Conservation (phyloP, 1,139 yeast species). For the Geotrichum candidum region DNA sequence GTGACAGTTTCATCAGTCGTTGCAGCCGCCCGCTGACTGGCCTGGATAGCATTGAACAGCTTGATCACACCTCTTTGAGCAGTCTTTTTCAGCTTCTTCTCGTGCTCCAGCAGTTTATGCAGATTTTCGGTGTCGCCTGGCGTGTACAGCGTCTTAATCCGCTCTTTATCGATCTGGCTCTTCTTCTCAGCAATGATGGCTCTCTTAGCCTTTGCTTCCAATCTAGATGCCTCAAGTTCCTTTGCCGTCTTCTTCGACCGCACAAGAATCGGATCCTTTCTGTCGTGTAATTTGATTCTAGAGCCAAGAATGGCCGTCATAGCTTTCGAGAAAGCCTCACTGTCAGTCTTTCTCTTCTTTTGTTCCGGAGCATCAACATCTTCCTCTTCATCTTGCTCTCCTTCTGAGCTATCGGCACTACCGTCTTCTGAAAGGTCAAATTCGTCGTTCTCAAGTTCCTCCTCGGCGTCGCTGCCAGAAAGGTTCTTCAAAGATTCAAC, state of each 20-base stretch:
- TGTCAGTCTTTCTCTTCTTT: conserved; percentile 46
- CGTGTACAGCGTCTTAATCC: conserved; percentile 48
- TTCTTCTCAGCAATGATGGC: conserved; percentile 68
- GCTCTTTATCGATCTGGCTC: conserved; percentile 56
- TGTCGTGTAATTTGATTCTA: conserved; percentile 77
- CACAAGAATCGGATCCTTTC: conserved; percentile 85
- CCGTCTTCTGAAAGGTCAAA: conserved; percentile 19
- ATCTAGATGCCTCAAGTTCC: conserved; percentile 70
- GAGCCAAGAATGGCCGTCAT: conserved; percentile 80
- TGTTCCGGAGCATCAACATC: conserved; percentile 24
- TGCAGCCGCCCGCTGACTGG: conserved; percentile 55
- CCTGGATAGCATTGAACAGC: conserved; percentile 81
- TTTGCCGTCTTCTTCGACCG: conserved; percentile 58
- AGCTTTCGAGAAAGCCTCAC: conserved; percentile 72
- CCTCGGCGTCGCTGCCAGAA: conserved; percentile 12
- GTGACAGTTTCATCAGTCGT: conserved; percentile 34
- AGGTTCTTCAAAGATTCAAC: conserved; percentile 2
- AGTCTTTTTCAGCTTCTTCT: conserved; percentile 64
- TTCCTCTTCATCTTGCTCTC: conserved; percentile 26
- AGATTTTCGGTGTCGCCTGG: conserved; percentile 45
- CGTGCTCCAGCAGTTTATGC: conserved; percentile 60
- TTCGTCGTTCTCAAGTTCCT: conserved; percentile 17
- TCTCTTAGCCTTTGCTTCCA: conserved; percentile 78
- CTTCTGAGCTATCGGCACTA: conserved; percentile 20
- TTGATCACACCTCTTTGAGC: conserved; percentile 95